Base-by-base conservation (phyloP, 768 basidiomycete species). In the Lentinula detonsa region DNA sequence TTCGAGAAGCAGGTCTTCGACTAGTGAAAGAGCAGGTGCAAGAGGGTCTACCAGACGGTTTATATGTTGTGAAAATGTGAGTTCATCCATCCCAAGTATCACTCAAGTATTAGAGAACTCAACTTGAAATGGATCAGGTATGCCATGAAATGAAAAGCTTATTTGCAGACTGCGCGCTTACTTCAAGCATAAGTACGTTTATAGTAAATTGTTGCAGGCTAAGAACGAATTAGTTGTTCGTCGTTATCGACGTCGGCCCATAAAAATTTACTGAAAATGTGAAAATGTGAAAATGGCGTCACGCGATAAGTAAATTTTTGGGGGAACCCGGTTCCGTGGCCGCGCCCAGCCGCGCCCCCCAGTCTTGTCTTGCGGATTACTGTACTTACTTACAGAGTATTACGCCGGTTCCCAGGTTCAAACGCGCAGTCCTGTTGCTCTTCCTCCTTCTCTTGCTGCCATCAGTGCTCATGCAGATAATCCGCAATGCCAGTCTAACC, bases 21-120 rank as follows among this genome's bases (percentile, higher is more conserved):
- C 72, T 98, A 28, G 70, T 95, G 11, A 75, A 81, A 65, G 87
- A 97, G 63, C 82, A 90, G 66, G 75, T 90, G 0, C 96, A 99
- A 69, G 75, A 82, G 7, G 96, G 96, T 1, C 82, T 98, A 52
- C 93, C 93, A 0, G 79, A 76, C 51, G 93, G 86, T 15, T 69
- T 98, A 59, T 97, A 87, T 71, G 78, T 79, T 31, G 95, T 98
- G 1, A 94, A 92, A 79, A 92, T 92, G 94, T 93, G 60, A 31
- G 86, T 72, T 23, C 31, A 40, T 39, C 43, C 40, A 61, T 48
- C 23, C 45, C 13, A 13, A 39, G 37, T 39, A 8, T 8, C 37
- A 39, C 3, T 34, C 15, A 48, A n/a, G 15, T 59, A 6, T 9
- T 8, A 9, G 10, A 42, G 5, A 21, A 31, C 28, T 60, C 11